These are phyloP conservation scores for Didymella glomerata DNA, from an alignment of 2,329 filamentous ascomycete species.

Conservation along the genomic window DNA sequence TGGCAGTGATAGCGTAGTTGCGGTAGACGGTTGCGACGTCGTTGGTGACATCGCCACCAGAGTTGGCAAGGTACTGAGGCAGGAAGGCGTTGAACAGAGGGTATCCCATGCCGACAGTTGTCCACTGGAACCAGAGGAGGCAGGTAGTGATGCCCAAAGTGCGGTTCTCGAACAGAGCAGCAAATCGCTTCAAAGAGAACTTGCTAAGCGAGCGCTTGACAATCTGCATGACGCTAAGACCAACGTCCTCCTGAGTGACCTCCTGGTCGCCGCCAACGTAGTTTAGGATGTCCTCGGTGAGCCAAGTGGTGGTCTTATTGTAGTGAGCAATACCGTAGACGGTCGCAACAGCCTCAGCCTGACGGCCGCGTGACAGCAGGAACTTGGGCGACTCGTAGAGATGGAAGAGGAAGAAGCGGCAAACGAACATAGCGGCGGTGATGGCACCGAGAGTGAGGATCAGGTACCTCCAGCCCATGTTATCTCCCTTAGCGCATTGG, in stretches of 20 bases:
- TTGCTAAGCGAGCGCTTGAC: conserved; percentile 68
- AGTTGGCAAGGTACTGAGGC: conserved; percentile 80
- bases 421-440: conserved; percentile 79
- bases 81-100: conserved; percentile 90
- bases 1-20: conserved; percentile 82
- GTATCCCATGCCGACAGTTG: conserved; percentile 84
- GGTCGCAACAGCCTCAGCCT: conserved; percentile 80
- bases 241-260: conserved; percentile 46
- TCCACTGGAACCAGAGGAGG: conserved; percentile 80
- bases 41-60: conserved; percentile 48
- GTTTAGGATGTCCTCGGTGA: conserved; percentile 74
- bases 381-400: conserved; percentile 89
- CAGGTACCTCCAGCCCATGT: conserved; percentile 79
- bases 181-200: conserved; percentile 73
- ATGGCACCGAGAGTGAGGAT: conserved; percentile 73
- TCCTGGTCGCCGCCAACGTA: conserved; percentile 60
- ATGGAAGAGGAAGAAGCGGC: conserved; percentile 81
- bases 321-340: conserved; percentile 79
- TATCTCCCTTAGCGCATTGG: conserved; percentile 61
- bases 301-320: conserved; percentile 62
- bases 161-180: conserved; percentile 66
- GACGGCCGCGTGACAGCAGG: conserved; percentile 76
- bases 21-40: conserved; percentile 66
- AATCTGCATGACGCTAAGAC: conserved; percentile 58
- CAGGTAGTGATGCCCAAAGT: conserved; percentile 59